Conservation (phyloP, 2,329 filamentous ascomycete genomes). For the Trichoderma cornu-damae region DNA sequence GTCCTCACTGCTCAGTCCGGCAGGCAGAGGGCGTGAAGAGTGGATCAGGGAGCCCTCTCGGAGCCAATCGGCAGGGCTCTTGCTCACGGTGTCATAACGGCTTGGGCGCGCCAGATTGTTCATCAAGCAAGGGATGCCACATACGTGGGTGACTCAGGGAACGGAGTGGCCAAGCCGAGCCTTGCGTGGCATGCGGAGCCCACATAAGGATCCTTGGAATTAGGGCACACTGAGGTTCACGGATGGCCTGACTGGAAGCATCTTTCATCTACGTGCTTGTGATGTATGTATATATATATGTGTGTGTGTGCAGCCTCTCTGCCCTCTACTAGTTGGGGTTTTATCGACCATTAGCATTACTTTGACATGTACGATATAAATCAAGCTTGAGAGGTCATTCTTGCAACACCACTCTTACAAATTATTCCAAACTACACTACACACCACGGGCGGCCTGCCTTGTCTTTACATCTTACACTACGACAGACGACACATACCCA, state of each 20-base stretch:
- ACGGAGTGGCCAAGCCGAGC: not conserved
- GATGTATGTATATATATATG: not conserved
- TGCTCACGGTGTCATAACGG: not conserved
- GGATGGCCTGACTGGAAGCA: not conserved
- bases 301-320: not conserved
- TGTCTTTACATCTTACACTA: not conserved
- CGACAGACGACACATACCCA: not conserved
- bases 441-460: too few relatives aligned
- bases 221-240: not conserved
- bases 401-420: too few relatives aligned
- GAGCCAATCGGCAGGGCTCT: not conserved
- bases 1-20: too few relatives aligned
- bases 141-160: slow-evolving; percentile 6
- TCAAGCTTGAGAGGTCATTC: not conserved
- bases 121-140: not conserved
- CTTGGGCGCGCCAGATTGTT: not conserved
- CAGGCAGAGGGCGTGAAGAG: not conserved
- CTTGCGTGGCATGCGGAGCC: not conserved
- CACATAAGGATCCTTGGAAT: not conserved
- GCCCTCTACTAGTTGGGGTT: not conserved
- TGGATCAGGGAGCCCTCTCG: not conserved
- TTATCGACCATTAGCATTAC: not conserved
- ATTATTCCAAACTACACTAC: not conserved
- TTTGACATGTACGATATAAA: not conserved
- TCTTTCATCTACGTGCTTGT: not conserved